Evolutionary conservation across 352 stramenopile species (phyloP), one percentile per base, ranked within the genome.

Genomic region (Saprolegnia parasitica): DNA sequence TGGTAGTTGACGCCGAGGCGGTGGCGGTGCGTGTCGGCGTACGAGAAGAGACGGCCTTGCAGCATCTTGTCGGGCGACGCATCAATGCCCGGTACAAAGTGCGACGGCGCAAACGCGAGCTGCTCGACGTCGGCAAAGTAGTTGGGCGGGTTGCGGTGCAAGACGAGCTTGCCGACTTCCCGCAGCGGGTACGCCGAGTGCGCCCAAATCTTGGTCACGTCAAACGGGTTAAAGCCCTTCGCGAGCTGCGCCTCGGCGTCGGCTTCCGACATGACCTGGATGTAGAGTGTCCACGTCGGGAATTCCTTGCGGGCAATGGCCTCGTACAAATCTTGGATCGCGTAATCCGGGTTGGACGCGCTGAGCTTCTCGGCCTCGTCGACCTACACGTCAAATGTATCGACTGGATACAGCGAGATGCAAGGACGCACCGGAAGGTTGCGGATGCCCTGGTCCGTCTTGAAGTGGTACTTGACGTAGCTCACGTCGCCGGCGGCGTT

Each of bases 111-210:
- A 76, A 98, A 97, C 9, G 91, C 91, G 9, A 96, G 71, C 70
- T 98, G 92, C 78, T 98, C 92, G 6, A 98, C 86, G 76, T 98
- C 88, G n/a, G 88, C 88, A 71, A 96, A 97, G 78, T 98, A 98
- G 76, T 98, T 97, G 40, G 80, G 76, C 23, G 92, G 91, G 73
- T 98, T 98, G 56, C 85, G 78, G 78, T 98, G 96, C 5, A 98
- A 79, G 35, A 96, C 89, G 23, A 98, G 76, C 11, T 79, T 73
- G 0, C 92, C 92, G 20, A 98, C 80, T 73, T 97, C 83, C 47
- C 82, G 76, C 10, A 97, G 84, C 11, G 92, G 91, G 67, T 90
- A 98, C 10, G 88, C 73, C 9, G 71, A 70, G 73, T 98, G 91
- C n/a, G 87, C 72, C 92, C 91, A 98, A 35, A 97, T 71, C 72